Conservation (phyloP, 164 flowering plant species). For the Sextonia rubra region DNA sequence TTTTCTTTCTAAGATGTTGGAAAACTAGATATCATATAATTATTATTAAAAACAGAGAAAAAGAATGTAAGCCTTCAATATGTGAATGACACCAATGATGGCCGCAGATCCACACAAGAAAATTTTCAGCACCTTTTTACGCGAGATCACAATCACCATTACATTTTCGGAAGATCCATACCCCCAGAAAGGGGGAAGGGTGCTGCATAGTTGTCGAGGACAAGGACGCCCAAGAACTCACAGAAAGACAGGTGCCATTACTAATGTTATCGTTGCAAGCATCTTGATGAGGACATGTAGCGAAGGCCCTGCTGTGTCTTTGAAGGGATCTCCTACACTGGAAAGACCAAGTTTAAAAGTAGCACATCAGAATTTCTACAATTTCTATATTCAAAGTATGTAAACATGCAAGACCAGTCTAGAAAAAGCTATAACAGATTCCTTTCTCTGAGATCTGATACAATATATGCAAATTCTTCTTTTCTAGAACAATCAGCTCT, state of each 20-base stretch:
- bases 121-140: background rate
- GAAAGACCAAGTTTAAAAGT: slow-evolving; percentile 7
- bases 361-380: background rate
- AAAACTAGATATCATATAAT: too few species aligned
- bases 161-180: background rate
- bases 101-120: background rate
- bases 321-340: slow-evolving; percentile 99
- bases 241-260: slow-evolving; percentile 92
- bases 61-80: too few species aligned
- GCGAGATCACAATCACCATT: background rate
- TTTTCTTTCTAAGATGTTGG: too few species aligned
- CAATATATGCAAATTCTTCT: background rate
- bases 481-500: background rate
- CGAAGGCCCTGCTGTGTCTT: slow-evolving; percentile 99
- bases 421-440: too few species aligned
- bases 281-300: slow-evolving; percentile 94
- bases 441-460: too few species aligned
- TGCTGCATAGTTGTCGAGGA: background rate
- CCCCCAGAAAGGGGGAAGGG: background rate
- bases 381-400: background rate
- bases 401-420: background rate
- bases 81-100: too few species aligned
- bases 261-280: slow-evolving; percentile 95
- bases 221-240: slow-evolving; percentile 27
- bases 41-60: too few species aligned